phyloP scores from a whole-genome alignment of 139 green algal species.

The Haematococcus sp. region DNA sequence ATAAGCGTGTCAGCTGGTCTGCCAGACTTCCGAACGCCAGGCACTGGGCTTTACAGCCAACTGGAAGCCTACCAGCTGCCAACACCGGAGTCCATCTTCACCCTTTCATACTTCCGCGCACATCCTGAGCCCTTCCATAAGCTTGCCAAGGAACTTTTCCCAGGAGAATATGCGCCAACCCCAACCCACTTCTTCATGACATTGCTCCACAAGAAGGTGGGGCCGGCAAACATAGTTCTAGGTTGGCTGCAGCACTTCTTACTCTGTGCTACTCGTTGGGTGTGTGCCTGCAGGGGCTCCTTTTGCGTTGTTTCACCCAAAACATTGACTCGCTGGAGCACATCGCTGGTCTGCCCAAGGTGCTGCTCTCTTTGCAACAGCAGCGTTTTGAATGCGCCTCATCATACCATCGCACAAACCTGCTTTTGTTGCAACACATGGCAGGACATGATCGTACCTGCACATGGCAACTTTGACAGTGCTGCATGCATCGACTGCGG shows the following conservation, averaged over 20 bases:
- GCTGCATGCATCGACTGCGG: slow-evolving; percentile 52
- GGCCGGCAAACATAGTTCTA: no score
- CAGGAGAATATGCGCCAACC: slow-evolving; percentile 70
- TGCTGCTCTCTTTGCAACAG: neutral
- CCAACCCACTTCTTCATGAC: slow-evolving; percentile 77
- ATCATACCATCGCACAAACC: no score
- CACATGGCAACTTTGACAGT: slow-evolving; percentile 89
- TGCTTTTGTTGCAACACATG: no score
- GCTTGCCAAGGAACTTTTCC: slow-evolving; percentile 59
- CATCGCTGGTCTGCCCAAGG: slow-evolving; percentile 53
- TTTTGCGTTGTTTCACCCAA: slow-evolving; percentile 67
- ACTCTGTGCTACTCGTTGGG: no score
- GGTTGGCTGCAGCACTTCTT: no score
- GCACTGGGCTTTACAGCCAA: slow-evolving; percentile 69
- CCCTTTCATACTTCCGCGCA: slow-evolving; percentile 6
- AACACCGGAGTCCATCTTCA: slow-evolving; percentile 69
- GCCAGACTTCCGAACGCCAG: slow-evolving; percentile 69
- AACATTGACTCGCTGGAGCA: slow-evolving; percentile 82
- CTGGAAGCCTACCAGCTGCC: slow-evolving; percentile 68
- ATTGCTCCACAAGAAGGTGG: slow-evolving; percentile 75
- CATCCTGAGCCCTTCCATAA: slow-evolving; percentile 73
- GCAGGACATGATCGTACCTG: slow-evolving; percentile 64
- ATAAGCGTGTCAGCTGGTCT: slow-evolving; percentile 67
- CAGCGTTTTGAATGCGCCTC: no score
- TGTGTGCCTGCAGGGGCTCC: slow-evolving; percentile 41